Percentiles rank a stretch among this genome's conserved stretches.
phyloP scores from a whole-genome alignment of 2,329 filamentous ascomycete genomes.

The Iodosphaeria phyllophila region DNA sequence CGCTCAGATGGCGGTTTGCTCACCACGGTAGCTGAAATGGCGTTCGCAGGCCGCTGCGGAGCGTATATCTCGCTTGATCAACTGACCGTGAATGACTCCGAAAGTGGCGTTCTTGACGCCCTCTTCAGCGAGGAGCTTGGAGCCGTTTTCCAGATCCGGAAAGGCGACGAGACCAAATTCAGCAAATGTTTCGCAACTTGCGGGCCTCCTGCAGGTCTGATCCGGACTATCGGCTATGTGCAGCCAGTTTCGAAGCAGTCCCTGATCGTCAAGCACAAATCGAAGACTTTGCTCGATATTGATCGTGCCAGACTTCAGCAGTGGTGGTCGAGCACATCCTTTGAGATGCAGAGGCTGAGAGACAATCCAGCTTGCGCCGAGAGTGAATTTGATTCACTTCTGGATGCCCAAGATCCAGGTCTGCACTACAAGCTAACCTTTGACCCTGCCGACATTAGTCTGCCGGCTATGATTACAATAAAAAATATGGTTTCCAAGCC shows the following conservation, averaged over 20 bases:
- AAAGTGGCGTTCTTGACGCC: slow-evolving; percentile 49
- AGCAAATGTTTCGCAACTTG: slow-evolving; percentile 80
- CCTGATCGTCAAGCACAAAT: slow-evolving; percentile 55
- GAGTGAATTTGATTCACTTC: slow-evolving; percentile 57
- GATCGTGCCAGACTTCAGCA: slow-evolving; percentile 61
- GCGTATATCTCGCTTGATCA: slow-evolving; percentile 70
- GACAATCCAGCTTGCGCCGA: slow-evolving; percentile 82
- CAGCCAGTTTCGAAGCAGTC: slow-evolving; percentile 52
- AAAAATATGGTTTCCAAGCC: slow-evolving; percentile 16
- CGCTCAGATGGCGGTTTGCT: slow-evolving; percentile 83
- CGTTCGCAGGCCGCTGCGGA: slow-evolving; percentile 88
- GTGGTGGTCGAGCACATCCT: slow-evolving; percentile 75
- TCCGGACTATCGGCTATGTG: slow-evolving; percentile 70
- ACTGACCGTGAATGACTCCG: slow-evolving; percentile 40
- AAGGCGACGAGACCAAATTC: slow-evolving; percentile 69
- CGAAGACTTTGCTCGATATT: slow-evolving; percentile 46
- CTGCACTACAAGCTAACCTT: slow-evolving; percentile 71
- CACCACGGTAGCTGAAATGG: slow-evolving; percentile 88
- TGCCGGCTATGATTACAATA: slow-evolving; percentile 48
- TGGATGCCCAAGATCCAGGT: slow-evolving; percentile 62
- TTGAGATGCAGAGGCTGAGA: slow-evolving; percentile 75
- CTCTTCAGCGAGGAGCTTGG: slow-evolving; percentile 96
- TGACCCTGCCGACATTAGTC: slow-evolving; percentile 56
- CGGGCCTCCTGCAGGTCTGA: slow-evolving; percentile 62
- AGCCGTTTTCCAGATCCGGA: slow-evolving; percentile 86